Percentiles rank a stretch among this genome's conserved stretches.
These are phyloP conservation scores for Misopates orontium DNA, from an alignment of 257 asterid species.

Conservation along the genomic window DNA sequence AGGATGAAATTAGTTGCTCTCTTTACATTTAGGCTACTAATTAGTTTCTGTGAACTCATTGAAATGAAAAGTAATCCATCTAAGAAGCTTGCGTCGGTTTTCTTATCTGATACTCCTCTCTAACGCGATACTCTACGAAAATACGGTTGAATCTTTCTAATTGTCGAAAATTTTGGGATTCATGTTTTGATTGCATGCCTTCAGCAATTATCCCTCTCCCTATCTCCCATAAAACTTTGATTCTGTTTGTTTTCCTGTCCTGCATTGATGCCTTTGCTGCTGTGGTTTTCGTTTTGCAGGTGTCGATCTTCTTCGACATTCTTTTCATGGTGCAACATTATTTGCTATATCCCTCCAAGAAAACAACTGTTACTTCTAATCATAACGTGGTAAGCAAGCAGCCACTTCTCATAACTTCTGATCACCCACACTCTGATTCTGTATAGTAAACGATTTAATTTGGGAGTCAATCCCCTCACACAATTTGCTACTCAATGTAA, in stretches of 20 bases:
- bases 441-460: slow-evolving; percentile 34
- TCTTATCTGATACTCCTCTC: background rate
- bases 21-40: background rate
- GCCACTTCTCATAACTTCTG: slow-evolving; percentile 51
- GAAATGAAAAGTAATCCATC: background rate
- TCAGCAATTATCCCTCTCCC: background rate
- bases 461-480: slow-evolving; percentile 6
- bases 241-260: background rate
- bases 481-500: background rate
- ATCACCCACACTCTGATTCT: slow-evolving; percentile 30
- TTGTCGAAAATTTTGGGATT: background rate
- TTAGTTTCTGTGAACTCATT: background rate
- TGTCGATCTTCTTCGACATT: slow-evolving; percentile 72
- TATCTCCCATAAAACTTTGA: background rate
- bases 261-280: background rate
- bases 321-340: slow-evolving; percentile 88
- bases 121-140: background rate
- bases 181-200: background rate
- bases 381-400: slow-evolving; percentile 54
- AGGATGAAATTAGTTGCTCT: background rate
- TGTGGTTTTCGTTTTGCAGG: slow-evolving; percentile 45
- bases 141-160: background rate
- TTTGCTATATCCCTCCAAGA: slow-evolving; percentile 56
- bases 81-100: background rate
- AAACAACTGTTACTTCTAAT: slow-evolving; percentile 21